Conservation (phyloP, 371 early-diverging fungal species). For the Mortierella sp. region DNA sequence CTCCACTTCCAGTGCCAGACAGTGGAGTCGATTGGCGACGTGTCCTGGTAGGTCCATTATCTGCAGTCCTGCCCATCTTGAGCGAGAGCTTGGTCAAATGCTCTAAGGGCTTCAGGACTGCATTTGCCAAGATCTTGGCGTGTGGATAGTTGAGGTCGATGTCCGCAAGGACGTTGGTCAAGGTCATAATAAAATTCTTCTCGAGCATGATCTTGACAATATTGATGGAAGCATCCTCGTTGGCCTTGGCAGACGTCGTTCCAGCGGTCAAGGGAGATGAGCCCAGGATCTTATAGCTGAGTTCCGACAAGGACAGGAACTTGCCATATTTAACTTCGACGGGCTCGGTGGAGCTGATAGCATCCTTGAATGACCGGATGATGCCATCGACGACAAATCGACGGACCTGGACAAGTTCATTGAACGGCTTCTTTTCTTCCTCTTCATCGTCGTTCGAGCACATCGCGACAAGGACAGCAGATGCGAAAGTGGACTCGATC, state of each 20-base stretch:
- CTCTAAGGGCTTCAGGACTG: slow-evolving; percentile 90
- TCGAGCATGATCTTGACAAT: slow-evolving; percentile 92
- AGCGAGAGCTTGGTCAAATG: slow-evolving; percentile 88
- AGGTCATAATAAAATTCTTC: slow-evolving; percentile 82
- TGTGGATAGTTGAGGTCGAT: slow-evolving; percentile 93
- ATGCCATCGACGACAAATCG: slow-evolving; percentile 76
- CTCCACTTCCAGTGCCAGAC: slow-evolving; percentile 49
- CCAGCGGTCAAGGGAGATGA: slow-evolving; percentile 56
- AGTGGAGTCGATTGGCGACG: slow-evolving; percentile 50
- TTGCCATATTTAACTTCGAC: slow-evolving; percentile 75
- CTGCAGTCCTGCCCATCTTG: slow-evolving; percentile 73
- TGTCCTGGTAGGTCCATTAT: slow-evolving; percentile 54
- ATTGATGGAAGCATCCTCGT: slow-evolving; percentile 68
- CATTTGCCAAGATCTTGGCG: slow-evolving; percentile 76
- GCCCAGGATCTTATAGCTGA: slow-evolving; percentile 78
- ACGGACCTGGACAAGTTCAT: slow-evolving; percentile 73
- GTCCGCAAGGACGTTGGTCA: slow-evolving; percentile 85
- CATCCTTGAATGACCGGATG: slow-evolving; percentile 70
- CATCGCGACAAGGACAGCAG: slow-evolving; percentile 69
- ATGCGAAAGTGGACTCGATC: slow-evolving; percentile 76
- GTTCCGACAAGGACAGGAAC: slow-evolving; percentile 76
- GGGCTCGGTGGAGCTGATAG: slow-evolving; percentile 62
- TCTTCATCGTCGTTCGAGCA: slow-evolving; percentile 59
- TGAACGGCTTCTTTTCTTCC: slow-evolving; percentile 61
- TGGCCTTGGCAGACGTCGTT: slow-evolving; percentile 47